These are phyloP conservation scores for Microbotryum silenes-acaulis DNA, from an alignment of 1,284 basidiomycete species.

Conservation along the genomic window DNA sequence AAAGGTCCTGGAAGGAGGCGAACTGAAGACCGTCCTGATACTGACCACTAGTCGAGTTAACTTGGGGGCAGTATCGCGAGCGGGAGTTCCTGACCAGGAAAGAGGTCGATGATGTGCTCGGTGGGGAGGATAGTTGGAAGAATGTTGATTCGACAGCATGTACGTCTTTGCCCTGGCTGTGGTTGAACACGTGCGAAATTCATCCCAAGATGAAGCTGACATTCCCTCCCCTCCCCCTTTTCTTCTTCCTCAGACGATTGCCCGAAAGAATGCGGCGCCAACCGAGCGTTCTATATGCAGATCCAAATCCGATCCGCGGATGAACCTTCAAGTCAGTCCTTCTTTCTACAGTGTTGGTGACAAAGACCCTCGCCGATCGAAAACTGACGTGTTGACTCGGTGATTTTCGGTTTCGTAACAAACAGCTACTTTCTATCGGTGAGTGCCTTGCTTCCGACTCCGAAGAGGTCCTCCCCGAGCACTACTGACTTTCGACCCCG, in stretches of 20 bases:
- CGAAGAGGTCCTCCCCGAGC: constrained; percentile 17
- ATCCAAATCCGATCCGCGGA: constrained; percentile 85
- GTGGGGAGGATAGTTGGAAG: constrained; percentile 88
- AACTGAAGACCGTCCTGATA: neutral
- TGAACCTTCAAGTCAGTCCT: constrained; percentile 23
- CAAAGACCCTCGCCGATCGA: too few species aligned
- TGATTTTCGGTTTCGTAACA: too few species aligned
- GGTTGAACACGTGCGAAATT: too few species aligned
- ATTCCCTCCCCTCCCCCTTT: neutral
- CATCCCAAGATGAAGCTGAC: neutral
- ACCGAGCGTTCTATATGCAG: constrained; percentile 87
- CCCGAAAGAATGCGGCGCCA: constrained; percentile 75
- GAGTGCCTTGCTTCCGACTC: neutral
- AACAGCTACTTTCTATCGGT: constrained; percentile 69
- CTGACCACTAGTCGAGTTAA: neutral
- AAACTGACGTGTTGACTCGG: constrained; percentile 61
- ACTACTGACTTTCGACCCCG: neutral
- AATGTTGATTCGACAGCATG: constrained; percentile 85
- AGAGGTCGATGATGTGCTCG: constrained; percentile 84
- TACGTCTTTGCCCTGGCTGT: constrained; percentile 39
- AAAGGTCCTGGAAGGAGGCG: neutral
- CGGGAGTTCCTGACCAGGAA: constrained; percentile 75
- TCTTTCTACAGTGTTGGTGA: neutral
- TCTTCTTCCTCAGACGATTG: constrained; percentile 56
- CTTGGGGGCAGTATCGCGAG: constrained; percentile 62